Base-by-base conservation (phyloP, 1,284 basidiomycete genomes). In the Pulveroboletus sp. region DNA sequence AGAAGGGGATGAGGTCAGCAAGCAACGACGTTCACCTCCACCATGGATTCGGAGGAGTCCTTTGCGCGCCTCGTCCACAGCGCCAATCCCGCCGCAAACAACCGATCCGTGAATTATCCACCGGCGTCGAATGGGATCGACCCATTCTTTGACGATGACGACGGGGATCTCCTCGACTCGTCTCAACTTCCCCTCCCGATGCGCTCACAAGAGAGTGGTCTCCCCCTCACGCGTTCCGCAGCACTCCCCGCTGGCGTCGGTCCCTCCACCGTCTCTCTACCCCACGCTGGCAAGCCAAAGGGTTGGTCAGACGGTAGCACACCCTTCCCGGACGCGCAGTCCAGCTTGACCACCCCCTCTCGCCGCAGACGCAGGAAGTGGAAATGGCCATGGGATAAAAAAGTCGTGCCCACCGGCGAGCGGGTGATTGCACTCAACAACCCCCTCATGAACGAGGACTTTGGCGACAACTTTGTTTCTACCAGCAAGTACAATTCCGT, bases 401-500 rank as follows among this genome's bases (percentile, higher is more conserved):
- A 84, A 56, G 73, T 79, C 65, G 77, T 75, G 24, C 70, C 82
- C 52, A 74, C 75, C 6, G 87, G 87, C 39, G 87, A 91, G 71
- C 78, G 89, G 53, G 70, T 87, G 50, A 81, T 95, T 56, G 79
- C 84, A 15, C 78, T 96, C 67, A 95, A 95, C 74, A 81, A 82
- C 53, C 68, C 76, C 19, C 70, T 79, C 56, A 82, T 82, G 48
- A 87, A 89, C 64, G 69, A 71, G 24, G 87, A 90, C 3, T 96
- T 82, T 69, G 76, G 80, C 63, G 84, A 81, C 47, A 99, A 99
- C 74, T 89, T 89, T 60, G 88, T 99, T 50, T 92, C 88, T 45
- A 98, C 97, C 21, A 94, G 89, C 78, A 99, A 99, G 74, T 99
- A 98, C 77, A 98, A 95, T 67, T 63, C 89, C 39, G 80, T 81